A percentile compares a stretch with the other conserved stretches of the same genome.
These are phyloP conservation scores for Melampsora larici-populina DNA, from an alignment of 1,284 basidiomycete species.

Conservation along the genomic window DNA sequence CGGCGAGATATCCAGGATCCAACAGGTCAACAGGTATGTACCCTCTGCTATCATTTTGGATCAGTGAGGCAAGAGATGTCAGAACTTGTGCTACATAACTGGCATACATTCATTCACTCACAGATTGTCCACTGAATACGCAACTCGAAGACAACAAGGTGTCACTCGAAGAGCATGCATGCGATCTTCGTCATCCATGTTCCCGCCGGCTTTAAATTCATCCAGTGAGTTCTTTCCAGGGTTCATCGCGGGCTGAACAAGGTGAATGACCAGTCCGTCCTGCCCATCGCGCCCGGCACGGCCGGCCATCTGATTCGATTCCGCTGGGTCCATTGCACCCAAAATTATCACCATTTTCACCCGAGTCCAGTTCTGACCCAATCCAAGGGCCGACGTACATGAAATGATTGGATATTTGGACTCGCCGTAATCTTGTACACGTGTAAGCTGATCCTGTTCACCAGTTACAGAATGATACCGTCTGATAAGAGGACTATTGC, in stretches of 20 bases:
- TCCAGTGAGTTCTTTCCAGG: too few species aligned
- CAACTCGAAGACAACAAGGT: too few species aligned
- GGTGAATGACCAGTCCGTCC: neutral
- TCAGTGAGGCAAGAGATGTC: too few species aligned
- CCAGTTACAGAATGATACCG: neutral
- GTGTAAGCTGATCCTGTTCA: neutral
- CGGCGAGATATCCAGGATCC: too few species aligned
- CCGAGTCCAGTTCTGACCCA: constrained; percentile 24
- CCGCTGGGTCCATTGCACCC: too few species aligned
- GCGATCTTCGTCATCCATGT: constrained; percentile 12
- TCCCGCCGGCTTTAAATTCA: too few species aligned
- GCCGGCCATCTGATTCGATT: constrained; percentile 4
- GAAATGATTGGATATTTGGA: neutral
- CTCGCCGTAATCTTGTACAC: neutral
- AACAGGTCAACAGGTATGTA: too few species aligned
- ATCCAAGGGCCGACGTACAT: constrained; percentile 17
- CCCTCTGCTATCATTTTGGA: too few species aligned
- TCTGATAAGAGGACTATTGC: neutral
- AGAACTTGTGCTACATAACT: too few species aligned
- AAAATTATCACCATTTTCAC: constrained; percentile 3
- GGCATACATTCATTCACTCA: too few species aligned
- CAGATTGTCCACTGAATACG: too few species aligned
- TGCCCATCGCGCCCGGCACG: neutral
- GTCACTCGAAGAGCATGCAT: constrained; percentile 5
- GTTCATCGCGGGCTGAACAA: too few species aligned